Conservation (phyloP, 495 filamentous ascomycete genomes). For the Neurospora sp. region DNA sequence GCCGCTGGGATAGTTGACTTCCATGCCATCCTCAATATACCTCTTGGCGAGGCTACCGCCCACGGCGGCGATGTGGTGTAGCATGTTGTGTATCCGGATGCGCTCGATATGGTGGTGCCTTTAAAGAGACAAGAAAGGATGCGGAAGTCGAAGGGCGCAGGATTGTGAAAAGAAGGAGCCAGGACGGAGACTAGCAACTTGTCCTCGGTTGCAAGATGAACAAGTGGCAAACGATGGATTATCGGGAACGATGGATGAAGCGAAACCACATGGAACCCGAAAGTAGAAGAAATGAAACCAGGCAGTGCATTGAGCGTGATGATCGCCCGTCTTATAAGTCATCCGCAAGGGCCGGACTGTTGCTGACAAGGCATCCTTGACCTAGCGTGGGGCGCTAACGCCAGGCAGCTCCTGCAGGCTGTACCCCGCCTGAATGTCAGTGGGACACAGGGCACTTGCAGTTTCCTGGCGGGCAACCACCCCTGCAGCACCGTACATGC, state of each 20-base stretch:
- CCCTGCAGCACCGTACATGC: background rate
- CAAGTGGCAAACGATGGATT: background rate
- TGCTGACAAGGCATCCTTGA: background rate
- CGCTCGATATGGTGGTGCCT: background rate
- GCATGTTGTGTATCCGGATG: background rate
- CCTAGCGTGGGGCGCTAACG: background rate
- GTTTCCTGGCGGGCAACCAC: background rate
- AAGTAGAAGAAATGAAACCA: background rate
- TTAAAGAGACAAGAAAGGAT: background rate
- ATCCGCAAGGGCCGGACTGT: background rate
- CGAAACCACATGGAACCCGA: background rate
- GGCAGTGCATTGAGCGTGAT: background rate
- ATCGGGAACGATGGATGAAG: background rate
- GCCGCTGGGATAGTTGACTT: conserved; percentile 1
- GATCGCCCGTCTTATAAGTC: background rate
- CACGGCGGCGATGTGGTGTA: conserved; percentile 5
- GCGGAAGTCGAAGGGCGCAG: background rate
- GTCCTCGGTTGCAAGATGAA: background rate
- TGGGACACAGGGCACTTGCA: background rate
- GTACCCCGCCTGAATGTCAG: background rate
- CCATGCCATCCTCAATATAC: background rate
- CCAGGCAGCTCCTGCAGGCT: background rate
- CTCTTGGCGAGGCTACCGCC: conserved; percentile 5
- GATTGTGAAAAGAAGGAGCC: background rate
- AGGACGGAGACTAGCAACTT: background rate